Evolutionary conservation across 2,329 filamentous ascomycete species (phyloP).

Genomic region (Aspergillus fischeri): DNA sequence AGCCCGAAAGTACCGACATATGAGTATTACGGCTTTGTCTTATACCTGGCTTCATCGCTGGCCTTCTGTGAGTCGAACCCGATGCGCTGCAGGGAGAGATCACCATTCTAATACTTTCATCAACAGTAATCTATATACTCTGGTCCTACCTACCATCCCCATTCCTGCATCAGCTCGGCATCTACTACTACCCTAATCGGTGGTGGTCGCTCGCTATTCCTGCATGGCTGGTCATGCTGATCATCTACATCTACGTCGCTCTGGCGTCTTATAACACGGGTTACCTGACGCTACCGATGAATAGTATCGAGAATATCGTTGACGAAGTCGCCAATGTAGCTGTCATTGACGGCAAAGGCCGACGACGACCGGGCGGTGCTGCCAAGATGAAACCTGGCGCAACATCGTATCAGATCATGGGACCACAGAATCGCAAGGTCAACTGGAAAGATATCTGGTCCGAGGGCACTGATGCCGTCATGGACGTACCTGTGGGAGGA

Average conservation of each 20-base stretch:
- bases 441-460: conserved; percentile 86
- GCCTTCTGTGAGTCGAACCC: conserved; percentile 61
- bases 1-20: conserved; percentile 96
- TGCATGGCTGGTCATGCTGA: conserved; percentile 78
- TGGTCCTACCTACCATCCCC: conserved; percentile 93
- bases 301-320: conserved; percentile 80
- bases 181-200: conserved; percentile 93
- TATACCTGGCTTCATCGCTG: conserved; percentile 84
- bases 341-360: conserved; percentile 68
- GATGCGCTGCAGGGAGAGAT: not conserved
- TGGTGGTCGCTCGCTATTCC: conserved; percentile 97
- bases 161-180: conserved; percentile 86
- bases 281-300: conserved; percentile 76
- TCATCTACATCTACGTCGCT: conserved; percentile 92
- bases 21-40: conserved; percentile 97
- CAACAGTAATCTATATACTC: conserved; percentile 57
- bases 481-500: conserved; percentile 92
- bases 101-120: not conserved
- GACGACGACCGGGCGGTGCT: conserved; percentile 45
- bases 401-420: conserved; percentile 40
- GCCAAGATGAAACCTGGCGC: conserved; percentile 40
- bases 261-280: conserved; percentile 87
- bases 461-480: conserved; percentile 89
- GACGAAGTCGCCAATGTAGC: conserved; percentile 87
- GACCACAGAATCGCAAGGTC: conserved; percentile 41